phyloP scores from a whole-genome alignment of 148 eudicot species.

The Euryodendron excelsum region DNA sequence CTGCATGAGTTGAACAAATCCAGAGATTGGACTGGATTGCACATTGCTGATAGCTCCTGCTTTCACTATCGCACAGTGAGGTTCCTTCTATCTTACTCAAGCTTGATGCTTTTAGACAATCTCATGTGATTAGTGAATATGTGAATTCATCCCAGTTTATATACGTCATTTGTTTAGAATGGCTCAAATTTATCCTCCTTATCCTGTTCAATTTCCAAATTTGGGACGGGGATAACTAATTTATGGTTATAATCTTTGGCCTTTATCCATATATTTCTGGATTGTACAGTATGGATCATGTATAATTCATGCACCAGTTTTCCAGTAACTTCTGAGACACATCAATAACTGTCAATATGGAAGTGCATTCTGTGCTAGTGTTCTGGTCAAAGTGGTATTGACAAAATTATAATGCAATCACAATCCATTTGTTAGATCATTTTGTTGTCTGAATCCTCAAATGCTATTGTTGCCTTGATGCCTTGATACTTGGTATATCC shows the following conservation, averaged over 20 bases:
- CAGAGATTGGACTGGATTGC: conserved; percentile 73
- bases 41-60: conserved; percentile 83
- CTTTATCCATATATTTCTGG: neutral
- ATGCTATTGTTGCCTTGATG: neutral
- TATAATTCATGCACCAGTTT: neutral
- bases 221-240: neutral
- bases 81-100: neutral
- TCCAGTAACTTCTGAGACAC: neutral
- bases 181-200: neutral
- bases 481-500: neutral
- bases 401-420: neutral
- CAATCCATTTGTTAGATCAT: too few species aligned
- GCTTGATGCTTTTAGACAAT: neutral
- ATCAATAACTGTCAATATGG: neutral
- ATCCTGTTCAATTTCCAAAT: neutral
- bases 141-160: neutral
- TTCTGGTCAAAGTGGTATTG: neutral
- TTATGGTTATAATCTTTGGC: neutral
- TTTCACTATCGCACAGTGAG: conserved; percentile 84
- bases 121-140: neutral
- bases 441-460: too few species aligned
- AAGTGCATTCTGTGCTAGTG: neutral
- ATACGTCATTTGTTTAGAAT: neutral
- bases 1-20: conserved; percentile 50
- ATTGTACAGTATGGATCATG: neutral